A percentile compares a stretch with the other conserved stretches of the same genome.
These are phyloP conservation scores for Fusarium sp. DNA, from an alignment of 2,329 filamentous ascomycete species.

Conservation along the genomic window DNA sequence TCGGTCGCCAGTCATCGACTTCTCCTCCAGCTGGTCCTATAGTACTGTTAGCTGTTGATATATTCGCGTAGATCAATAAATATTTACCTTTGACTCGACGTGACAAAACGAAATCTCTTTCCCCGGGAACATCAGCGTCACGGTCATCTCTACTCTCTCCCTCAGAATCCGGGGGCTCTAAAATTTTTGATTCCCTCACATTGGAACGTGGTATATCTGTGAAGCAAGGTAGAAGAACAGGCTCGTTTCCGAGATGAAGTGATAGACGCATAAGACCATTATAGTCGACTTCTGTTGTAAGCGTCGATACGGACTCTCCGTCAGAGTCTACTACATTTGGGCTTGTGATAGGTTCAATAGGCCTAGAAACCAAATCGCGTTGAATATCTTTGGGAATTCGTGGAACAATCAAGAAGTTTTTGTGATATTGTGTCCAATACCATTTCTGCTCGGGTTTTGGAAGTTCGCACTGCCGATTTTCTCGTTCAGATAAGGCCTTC, in stretches of 20 bases:
- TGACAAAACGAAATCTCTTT: background rate
- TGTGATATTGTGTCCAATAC: constrained; percentile 54
- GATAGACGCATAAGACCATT: constrained; percentile 50
- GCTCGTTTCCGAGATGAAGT: constrained; percentile 50
- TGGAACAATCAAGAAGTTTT: constrained; percentile 57
- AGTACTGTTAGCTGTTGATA: background rate
- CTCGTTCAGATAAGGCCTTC: constrained; percentile 48
- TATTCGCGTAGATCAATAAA: background rate
- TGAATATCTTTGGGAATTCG: constrained; percentile 49
- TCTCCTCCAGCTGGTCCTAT: constrained; percentile 17
- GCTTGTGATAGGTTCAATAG: too few species aligned
- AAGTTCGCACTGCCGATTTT: constrained; percentile 49
- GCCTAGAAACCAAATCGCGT: constrained; percentile 19
- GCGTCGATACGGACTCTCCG: constrained; percentile 40
- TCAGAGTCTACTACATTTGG: constrained; percentile 30
- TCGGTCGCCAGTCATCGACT: constrained; percentile 28
- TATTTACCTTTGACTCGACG: constrained; percentile 9
- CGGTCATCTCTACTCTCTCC: background rate
- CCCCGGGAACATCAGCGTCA: background rate
- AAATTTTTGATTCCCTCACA: background rate
- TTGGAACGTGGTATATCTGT: constrained; percentile 36
- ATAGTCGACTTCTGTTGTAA: constrained; percentile 20
- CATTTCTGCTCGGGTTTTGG: constrained; percentile 49
- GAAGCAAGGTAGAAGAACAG: constrained; percentile 46
- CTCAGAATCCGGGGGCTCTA: background rate